Conservation (phyloP, 768 basidiomycete genomes). For the Russula foetens region DNA sequence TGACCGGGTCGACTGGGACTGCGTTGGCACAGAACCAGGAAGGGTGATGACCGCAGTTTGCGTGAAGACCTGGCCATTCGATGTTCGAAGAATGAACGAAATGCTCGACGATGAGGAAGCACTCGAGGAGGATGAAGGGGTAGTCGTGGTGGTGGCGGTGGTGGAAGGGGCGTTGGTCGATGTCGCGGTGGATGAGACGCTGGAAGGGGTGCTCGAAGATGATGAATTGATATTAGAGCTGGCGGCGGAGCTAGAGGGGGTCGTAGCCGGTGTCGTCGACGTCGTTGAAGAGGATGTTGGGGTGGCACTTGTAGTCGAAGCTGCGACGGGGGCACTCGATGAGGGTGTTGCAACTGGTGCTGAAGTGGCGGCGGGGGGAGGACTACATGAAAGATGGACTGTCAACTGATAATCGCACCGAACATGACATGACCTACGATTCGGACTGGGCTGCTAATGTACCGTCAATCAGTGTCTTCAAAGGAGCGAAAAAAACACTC, state of each 20-base stretch:
- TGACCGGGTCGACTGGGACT: neutral
- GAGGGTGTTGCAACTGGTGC: neutral
- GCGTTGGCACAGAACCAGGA: neutral
- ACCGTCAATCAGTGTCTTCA: neutral
- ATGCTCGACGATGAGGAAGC: neutral
- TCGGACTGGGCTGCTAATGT: neutral
- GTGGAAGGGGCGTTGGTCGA: constrained; percentile 5
- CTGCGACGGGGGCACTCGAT: neutral
- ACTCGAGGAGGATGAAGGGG: neutral
- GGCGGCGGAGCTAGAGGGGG: neutral
- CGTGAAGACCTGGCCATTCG: constrained; percentile 15
- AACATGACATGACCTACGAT: neutral
- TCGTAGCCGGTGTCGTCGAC: neutral
- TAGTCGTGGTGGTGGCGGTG: neutral
- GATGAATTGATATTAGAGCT: neutral
- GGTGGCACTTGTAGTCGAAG: neutral
- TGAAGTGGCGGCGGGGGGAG: neutral
- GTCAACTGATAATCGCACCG: neutral
- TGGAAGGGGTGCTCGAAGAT: neutral
- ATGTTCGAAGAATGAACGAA: neutral
- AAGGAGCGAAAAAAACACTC: neutral
- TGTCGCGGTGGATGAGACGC: neutral
- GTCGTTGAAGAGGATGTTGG: neutral
- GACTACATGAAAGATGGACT: neutral
- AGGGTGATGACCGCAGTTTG: constrained; percentile 16